These are phyloP conservation scores for Cercospora zeina DNA, from an alignment of 2,329 filamentous ascomycete species.

Conservation along the genomic window DNA sequence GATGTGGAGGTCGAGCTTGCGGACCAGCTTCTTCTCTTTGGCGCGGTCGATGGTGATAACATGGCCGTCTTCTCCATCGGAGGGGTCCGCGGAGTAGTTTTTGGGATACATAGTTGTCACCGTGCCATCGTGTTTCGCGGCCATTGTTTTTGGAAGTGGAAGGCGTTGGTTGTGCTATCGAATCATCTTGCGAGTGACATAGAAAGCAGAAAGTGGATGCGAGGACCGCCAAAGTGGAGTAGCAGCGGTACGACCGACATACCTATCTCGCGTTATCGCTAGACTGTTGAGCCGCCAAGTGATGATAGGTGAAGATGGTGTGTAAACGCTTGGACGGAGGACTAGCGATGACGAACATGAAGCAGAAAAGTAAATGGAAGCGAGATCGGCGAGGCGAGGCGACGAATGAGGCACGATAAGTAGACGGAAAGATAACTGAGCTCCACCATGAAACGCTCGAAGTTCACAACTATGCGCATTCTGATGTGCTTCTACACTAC, in stretches of 20 bases:
- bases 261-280: constrained; percentile 1
- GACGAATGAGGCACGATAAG: background rate
- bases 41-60: constrained; percentile 39
- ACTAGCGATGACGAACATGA: constrained; percentile 1
- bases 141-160: background rate
- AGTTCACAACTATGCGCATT: background rate
- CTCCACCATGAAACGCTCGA: background rate
- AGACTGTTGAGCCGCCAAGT: constrained; percentile 1
- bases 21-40: constrained; percentile 58
- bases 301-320: constrained; percentile 1
- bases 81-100: background rate
- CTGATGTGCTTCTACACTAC: background rate
- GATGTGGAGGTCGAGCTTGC: constrained; percentile 64
- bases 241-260: background rate
- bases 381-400: background rate
- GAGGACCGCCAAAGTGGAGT: constrained; percentile 2
- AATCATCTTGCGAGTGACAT: background rate
- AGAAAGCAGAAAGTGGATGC: background rate
- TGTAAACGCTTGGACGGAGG: background rate
- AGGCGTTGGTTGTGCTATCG: constrained; percentile 4
- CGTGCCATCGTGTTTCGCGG: background rate
- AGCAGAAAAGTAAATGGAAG: constrained; percentile 1
- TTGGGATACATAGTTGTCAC: background rate
- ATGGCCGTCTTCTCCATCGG: constrained; percentile 10
- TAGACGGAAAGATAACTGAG: background rate